A percentile compares a stretch with the other conserved stretches of the same genome.
phyloP scores from a whole-genome alignment of 2,329 filamentous ascomycete genomes.

The Pyrenophora tritici-repentis region DNA sequence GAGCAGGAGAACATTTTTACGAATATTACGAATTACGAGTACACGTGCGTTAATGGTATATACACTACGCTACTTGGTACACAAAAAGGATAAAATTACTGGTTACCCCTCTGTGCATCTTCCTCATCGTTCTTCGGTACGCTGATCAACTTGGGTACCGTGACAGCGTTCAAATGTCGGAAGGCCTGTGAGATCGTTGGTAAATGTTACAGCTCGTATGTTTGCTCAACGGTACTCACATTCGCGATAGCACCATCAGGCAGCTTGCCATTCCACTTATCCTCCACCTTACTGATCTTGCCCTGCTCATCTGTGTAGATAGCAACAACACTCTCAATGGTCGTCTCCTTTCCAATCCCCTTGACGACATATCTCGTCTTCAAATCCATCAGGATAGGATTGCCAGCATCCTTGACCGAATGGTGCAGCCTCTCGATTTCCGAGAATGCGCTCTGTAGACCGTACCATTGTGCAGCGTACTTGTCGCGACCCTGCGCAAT shows the following conservation, averaged over 20 bases:
- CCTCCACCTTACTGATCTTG: conserved; percentile 59
- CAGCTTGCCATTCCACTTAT: conserved; percentile 60
- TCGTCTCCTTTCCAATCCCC: conserved; percentile 58
- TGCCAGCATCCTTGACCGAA: conserved; percentile 59
- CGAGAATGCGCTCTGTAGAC: conserved; percentile 62
- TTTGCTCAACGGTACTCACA: conserved; percentile 50
- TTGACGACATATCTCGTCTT: conserved; percentile 60
- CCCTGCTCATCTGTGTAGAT: conserved; percentile 51
- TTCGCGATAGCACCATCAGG: conserved; percentile 57
- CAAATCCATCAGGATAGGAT: conserved; percentile 63
- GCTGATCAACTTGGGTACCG: conserved; percentile 56
- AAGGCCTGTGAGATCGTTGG: conserved; percentile 53
- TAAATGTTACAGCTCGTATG: conserved; percentile 5
- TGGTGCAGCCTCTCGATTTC: conserved; percentile 62
- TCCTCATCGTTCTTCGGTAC: conserved; percentile 61
- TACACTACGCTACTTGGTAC: conserved; percentile 12
- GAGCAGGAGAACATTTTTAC: conserved; percentile 13
- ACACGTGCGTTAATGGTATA: conserved; percentile 15
- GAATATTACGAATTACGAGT: conserved; percentile 31
- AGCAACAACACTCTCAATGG: conserved; percentile 55
- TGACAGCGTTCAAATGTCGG: conserved; percentile 57
- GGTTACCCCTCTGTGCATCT: conserved; percentile 56
- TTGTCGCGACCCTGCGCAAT: conserved; percentile 61
- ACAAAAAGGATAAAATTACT: conserved; percentile 9
- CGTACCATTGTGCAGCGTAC: conserved; percentile 62